Evolutionary conservation across 225 moss, liverwort and hornwort genomes (phyloP).

Genomic region (Climacium dendroides): DNA sequence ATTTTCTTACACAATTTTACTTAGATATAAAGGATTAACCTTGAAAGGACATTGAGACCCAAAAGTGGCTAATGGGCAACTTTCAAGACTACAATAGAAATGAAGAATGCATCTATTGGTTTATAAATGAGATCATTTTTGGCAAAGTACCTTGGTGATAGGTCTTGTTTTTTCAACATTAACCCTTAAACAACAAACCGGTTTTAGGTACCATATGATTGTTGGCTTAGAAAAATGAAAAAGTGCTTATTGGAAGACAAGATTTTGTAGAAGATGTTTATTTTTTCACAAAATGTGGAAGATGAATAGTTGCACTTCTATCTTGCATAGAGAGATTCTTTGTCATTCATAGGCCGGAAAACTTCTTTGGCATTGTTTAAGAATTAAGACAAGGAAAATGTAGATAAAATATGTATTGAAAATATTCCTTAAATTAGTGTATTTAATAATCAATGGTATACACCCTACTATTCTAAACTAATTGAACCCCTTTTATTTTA

Average conservation of each 20-base stretch:
- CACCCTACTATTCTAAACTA: neutral
- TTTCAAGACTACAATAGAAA: neutral
- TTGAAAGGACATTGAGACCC: neutral
- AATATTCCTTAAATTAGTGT: neutral
- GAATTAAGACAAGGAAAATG: rapidly evolving
- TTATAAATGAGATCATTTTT: rapidly evolving
- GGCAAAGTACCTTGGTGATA: neutral
- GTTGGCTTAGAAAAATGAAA: too few species aligned
- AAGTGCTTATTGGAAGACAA: too few species aligned
- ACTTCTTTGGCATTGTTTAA: too few species aligned
- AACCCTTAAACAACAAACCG: too few species aligned
- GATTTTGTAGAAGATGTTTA: too few species aligned
- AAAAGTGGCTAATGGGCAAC: rapidly evolving
- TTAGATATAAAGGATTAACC: neutral
- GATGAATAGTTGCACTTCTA: too few species aligned
- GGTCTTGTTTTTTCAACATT: rapidly evolving
- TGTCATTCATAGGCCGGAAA: too few species aligned
- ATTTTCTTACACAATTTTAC: neutral
- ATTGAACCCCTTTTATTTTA: too few species aligned
- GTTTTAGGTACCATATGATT: too few species aligned
- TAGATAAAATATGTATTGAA: neutral
- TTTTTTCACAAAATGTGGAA: too few species aligned
- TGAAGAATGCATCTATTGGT: neutral
- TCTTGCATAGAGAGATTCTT: too few species aligned
- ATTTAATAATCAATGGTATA: neutral